Base-by-base conservation (phyloP, 1,284 basidiomycete genomes). In the Apiotrichum montevideense region DNA sequence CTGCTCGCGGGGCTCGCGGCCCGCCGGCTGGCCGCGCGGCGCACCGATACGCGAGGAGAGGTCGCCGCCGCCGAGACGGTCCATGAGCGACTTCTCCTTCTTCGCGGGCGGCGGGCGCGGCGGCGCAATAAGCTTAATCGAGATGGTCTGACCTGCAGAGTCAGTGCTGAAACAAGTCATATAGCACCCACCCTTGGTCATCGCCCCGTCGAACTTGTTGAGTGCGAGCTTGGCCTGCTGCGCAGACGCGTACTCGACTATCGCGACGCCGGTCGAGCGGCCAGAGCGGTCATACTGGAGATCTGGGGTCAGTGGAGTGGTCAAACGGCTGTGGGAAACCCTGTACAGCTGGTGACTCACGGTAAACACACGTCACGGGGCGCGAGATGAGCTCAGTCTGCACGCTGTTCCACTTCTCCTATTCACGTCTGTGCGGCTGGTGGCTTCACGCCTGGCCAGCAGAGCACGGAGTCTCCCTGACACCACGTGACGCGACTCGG, bases 251-350 rank as follows among this genome's bases (percentile, higher is more conserved):
- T 86, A 97, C n/a, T 85, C 81, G 72, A 97, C 80, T 62, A 85
- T 83, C 34, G 90, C 94, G 56, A 84, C 80, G 59, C 94, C 94
- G 34, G 84, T 85, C 49, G 94, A 96, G 71, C 94, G 88, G 65
- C 94, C 94, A 68, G 91, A 94, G 70, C 87, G 86, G 80, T 97
- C 94, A 79, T 93, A 98, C 93, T 96, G 54, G 53, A 32, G 41
- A 40, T 21, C 35, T 40, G 4, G 5, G 4, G 55, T 60, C 15
- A 60, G 55, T 40, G 33, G 6, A 61, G 60, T 62, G 50, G 57
- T 65, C 56, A 59, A 64, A 50, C 48, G 46, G 53, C 21, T 21
- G 21, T 21, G 21, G 21, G 21, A 21, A 21, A 21, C 21, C 21
- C 21, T 21, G 21, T 21, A 21, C 21, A 21, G 21, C 21, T 21